Conservation (phyloP, 1,284 basidiomycete species). For the Cryptococcus jaspeensis region DNA sequence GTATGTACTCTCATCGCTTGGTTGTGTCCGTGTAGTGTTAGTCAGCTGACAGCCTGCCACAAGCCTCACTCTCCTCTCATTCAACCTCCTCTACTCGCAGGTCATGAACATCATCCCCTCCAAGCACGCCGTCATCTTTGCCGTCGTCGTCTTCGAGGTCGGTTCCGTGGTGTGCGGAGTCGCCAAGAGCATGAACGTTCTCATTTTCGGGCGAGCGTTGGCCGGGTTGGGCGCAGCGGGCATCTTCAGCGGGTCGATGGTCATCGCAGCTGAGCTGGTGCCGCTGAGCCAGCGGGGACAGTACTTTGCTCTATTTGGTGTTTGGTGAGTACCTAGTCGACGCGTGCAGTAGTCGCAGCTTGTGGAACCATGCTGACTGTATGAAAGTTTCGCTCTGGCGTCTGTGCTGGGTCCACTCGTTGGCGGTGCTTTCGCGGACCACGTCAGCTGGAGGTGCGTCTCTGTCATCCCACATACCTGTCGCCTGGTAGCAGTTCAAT, state of each 20-base stretch:
- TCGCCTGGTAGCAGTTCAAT: background rate
- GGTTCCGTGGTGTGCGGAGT: slow-evolving; percentile 58
- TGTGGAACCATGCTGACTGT: no score
- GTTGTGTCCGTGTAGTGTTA: no score
- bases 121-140: slow-evolving; percentile 51
- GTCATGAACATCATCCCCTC: slow-evolving; percentile 49
- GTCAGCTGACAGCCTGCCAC: no score
- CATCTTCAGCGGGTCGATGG: slow-evolving; percentile 52
- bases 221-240: slow-evolving; percentile 57
- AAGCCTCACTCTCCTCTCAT: slow-evolving; percentile 48
- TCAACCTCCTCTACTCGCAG: slow-evolving; percentile 52
- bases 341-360: no score
- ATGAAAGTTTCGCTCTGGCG: slow-evolving; percentile 48
- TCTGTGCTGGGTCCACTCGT: slow-evolving; percentile 52
- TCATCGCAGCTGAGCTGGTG: slow-evolving; percentile 47
- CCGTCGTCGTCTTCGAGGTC: slow-evolving; percentile 55
- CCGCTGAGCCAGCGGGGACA: slow-evolving; percentile 41
- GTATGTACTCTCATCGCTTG: no score
- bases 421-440: slow-evolving; percentile 54
- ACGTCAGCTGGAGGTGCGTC: slow-evolving; percentile 47
- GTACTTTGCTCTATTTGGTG: slow-evolving; percentile 40
- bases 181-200: slow-evolving; percentile 53
- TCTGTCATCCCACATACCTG: no score
- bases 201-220: slow-evolving; percentile 56
- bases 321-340: slow-evolving; percentile 39